Conservation (phyloP, 352 stramenopile genomes). For the Globisporangium rhizosaccharum region DNA sequence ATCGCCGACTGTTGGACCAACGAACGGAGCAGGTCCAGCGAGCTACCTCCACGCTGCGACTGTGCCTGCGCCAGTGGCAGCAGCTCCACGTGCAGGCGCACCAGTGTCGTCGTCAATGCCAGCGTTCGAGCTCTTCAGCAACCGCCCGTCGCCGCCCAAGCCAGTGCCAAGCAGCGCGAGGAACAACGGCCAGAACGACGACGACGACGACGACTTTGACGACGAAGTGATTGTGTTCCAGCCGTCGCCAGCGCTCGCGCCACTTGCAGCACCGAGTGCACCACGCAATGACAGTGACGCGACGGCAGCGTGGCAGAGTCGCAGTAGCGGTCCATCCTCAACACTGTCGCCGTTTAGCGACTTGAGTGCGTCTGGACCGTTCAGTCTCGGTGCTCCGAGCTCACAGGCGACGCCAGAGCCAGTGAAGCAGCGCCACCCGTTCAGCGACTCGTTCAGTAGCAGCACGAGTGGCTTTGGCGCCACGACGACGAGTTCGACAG, state of each 20-base stretch:
- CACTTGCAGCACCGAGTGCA: constrained; percentile 1
- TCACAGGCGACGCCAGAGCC: constrained; percentile 16
- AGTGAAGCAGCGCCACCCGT: constrained; percentile 5
- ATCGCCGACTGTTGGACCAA: constrained; percentile 16
- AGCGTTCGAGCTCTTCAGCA: constrained; percentile 24
- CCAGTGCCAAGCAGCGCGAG: neutral
- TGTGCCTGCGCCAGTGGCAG: too few relatives aligned
- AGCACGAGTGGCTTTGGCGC: constrained; percentile 13
- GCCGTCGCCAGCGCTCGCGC: constrained; percentile 33
- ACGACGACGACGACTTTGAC: constrained; percentile 76
- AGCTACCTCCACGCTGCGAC: too few relatives aligned
- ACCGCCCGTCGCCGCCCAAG: neutral
- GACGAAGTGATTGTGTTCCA: constrained; percentile 86
- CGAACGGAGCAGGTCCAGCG: neutral
- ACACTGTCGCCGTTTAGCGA: constrained; percentile 16
- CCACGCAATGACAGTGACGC: constrained; percentile 9
- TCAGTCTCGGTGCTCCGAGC: constrained; percentile 16
- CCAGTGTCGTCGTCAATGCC: constrained; percentile 8
- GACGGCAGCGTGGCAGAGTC: constrained; percentile 1
- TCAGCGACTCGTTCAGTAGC: constrained; percentile 11
- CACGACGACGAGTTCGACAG: neutral
- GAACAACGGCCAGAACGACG: constrained; percentile 16
- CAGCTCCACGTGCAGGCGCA: neutral
- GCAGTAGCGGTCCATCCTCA: constrained; percentile 15
- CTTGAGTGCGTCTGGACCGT: constrained; percentile 5